Base-by-base conservation (phyloP, 2,329 filamentous ascomycete species). In the Sporothrix sp. region DNA sequence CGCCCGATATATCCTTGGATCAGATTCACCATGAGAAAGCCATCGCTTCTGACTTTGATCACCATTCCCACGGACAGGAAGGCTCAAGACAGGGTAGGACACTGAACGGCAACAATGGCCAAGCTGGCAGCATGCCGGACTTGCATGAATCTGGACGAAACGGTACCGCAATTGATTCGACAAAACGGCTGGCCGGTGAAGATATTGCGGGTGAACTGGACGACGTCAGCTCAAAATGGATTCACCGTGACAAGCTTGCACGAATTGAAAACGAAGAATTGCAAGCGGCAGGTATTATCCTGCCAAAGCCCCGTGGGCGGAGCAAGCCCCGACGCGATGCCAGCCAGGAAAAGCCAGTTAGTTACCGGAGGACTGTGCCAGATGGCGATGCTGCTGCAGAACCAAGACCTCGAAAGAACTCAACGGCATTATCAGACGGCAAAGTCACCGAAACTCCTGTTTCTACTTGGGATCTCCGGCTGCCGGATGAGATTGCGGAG, bases 221-320 rank as follows among this genome's bases (percentile, higher is more conserved):
- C 30, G 68, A 72, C 30, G 81, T 84, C 54, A 74, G 79, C 54
- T 85, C 81, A 28, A 84, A 87, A 65, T 93, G 87, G 87, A 91
- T 93, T 59, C 87, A 93, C 62, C 74, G 87, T 51, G 87, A 93
- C 67, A 91, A 91, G 67, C 69, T 93, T 54, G 86, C 85, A 50
- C 79, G 79, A 62, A 93, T 91, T 58, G 87, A 93, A 67, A 91
- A 73, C 58, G 76, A 82, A 61, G 87, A 93, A 66, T 74, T 93
- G 55, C 84, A 88, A 63, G 85, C 85, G 53, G 85, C 85, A 7
- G 87, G 86, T 27, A 81, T 90, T 58, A 71, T 77, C 46, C 62
- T 84, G 54, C 72, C 81, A 56, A 68, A 72, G 59, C 61, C 75
- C 28, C 69, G 79, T 56, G 69, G 78, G 48, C 68, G 74, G 47